These are phyloP conservation scores for Hordeum vulgare DNA, from an alignment of 176 grass and related monocot species.

Conservation along the genomic window DNA sequence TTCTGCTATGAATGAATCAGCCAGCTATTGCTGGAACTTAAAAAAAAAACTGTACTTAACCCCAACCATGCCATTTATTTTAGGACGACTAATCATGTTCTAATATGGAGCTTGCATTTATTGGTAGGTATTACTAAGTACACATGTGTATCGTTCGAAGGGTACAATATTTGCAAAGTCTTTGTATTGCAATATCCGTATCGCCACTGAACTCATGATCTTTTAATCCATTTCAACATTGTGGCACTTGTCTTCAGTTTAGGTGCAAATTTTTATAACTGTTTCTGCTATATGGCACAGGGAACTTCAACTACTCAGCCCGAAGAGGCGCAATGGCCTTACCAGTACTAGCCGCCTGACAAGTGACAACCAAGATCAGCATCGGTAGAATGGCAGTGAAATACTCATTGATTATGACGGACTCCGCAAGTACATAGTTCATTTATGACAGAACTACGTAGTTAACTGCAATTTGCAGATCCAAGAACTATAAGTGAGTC, in stretches of 20 bases:
- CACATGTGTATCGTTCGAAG: background rate
- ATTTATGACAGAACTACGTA: background rate
- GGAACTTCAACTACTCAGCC: constrained; percentile 44
- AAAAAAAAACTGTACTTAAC: background rate
- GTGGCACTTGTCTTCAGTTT: background rate
- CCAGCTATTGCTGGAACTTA: no score
- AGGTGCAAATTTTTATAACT: constrained; percentile 7
- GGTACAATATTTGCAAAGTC: background rate
- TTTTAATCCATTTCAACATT: background rate
- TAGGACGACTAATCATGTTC: background rate
- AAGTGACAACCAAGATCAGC: constrained; percentile 39
- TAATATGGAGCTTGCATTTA: background rate
- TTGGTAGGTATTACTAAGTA: background rate
- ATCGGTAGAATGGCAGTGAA: constrained; percentile 18
- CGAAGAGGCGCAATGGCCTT: constrained; percentile 50
- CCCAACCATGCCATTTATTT: background rate
- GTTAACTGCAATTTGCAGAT: background rate
- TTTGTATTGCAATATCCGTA: background rate
- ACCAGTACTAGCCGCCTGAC: constrained; percentile 66
- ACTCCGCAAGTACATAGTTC: background rate
- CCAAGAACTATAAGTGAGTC: background rate
- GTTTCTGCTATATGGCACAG: constrained; percentile 23
- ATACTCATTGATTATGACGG: background rate
- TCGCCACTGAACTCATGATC: background rate
- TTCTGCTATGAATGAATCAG: no score